Percentiles rank a stretch among this genome's conserved stretches.
Evolutionary conservation across 2,329 filamentous ascomycete genomes (phyloP).

Genomic region (Diplocarpon rosae): DNA sequence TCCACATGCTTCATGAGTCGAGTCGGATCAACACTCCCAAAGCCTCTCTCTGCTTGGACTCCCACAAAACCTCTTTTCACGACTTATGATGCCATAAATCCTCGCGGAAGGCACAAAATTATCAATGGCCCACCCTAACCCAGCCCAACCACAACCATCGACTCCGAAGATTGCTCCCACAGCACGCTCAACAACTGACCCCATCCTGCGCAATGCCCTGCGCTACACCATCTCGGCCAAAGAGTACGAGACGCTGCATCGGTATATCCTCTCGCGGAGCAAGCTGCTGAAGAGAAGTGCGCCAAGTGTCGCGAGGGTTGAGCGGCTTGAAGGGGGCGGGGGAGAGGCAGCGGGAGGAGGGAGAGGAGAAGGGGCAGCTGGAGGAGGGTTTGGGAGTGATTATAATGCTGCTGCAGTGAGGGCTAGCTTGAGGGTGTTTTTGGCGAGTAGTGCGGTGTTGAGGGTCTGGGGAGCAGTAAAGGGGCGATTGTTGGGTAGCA

Average conservation of each 20-base stretch:
- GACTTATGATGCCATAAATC: no score
- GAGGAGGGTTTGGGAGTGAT: conserved; percentile 29
- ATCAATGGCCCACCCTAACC: neutral
- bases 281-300: conserved; percentile 42
- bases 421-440: conserved; percentile 60
- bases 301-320: conserved; percentile 39
- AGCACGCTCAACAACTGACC: conserved; percentile 39
- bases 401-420: conserved; percentile 61
- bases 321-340: conserved; percentile 21
- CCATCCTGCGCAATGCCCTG: conserved; percentile 72
- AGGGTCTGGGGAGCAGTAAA: conserved; percentile 49
- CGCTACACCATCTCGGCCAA: conserved; percentile 76
- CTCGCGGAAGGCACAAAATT: no score
- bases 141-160: neutral
- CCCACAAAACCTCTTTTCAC: no score
- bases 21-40: no score
- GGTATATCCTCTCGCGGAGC: conserved; percentile 68
- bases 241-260: conserved; percentile 78
- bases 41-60: no score
- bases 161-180: neutral
- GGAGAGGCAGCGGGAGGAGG: neutral
- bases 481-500: conserved; percentile 31
- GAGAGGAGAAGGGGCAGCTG: conserved; percentile 29
- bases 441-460: conserved; percentile 50
- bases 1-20: no score